phyloP scores from a whole-genome alignment of 140 eudicot genomes.

The Bidens hawaiensis region DNA sequence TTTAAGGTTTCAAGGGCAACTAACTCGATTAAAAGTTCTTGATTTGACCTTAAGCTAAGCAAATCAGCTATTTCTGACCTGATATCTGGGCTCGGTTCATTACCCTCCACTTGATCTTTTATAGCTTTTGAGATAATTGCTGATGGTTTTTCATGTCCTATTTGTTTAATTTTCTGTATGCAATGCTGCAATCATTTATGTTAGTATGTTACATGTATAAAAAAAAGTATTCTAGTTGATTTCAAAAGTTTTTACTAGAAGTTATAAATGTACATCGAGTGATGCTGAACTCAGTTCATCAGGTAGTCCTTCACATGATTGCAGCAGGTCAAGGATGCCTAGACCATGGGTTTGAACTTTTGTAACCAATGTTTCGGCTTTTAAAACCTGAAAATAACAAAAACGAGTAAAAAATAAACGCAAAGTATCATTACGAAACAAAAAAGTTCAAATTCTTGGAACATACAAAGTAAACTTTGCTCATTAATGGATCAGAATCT shows the following conservation, averaged over 20 bases:
- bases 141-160: slow-evolving; percentile 50
- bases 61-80: slow-evolving; percentile 59
- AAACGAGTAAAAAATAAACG: slow-evolving; percentile 3
- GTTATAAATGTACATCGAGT: slow-evolving; percentile 57
- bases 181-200: slow-evolving; percentile 40
- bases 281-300: slow-evolving; percentile 54
- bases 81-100: slow-evolving; percentile 56
- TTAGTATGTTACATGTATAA: slow-evolving; percentile 4
- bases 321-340: slow-evolving; percentile 54
- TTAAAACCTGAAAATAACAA: slow-evolving; percentile 60
- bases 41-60: slow-evolving; percentile 69
- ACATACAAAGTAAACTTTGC: slow-evolving; percentile 91
- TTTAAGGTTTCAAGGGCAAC: too few species aligned
- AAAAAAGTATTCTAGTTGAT: not conserved
- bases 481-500: slow-evolving; percentile 65
- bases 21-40: slow-evolving; percentile 77
- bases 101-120: slow-evolving; percentile 63
- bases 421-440: not conserved
- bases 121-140: slow-evolving; percentile 48
- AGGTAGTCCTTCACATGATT: slow-evolving; percentile 51
- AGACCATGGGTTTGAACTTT: slow-evolving; percentile 45
- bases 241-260: not conserved
- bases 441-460: not conserved
- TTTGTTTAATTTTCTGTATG: slow-evolving; percentile 59
- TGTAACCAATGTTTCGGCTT: slow-evolving; percentile 51